Evolutionary conservation across 139 green algal species (phyloP).

Genomic region (Chlorella sp.): DNA sequence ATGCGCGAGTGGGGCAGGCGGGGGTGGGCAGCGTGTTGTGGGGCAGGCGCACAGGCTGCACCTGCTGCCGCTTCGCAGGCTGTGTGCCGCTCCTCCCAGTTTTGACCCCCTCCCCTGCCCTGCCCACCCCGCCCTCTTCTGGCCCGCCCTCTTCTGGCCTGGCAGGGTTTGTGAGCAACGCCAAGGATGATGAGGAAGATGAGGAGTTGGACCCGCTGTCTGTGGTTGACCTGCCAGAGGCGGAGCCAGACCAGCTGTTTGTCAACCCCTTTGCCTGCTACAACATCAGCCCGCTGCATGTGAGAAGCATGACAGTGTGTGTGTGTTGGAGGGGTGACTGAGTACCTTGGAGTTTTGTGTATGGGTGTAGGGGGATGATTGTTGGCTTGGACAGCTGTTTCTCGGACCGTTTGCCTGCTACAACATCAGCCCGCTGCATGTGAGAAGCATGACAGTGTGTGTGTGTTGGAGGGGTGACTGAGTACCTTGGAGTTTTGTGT

Average conservation of each 20-base stretch:
- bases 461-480: not conserved
- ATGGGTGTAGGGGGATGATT: no score
- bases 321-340: not conserved
- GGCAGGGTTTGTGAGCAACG: slow-evolving; percentile 6
- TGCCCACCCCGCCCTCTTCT: not conserved
- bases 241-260: slow-evolving; percentile 51
- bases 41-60: no score
- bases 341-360: not conserved
- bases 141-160: no score
- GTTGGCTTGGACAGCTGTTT: no score
- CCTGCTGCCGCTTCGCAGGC: no score
- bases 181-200: not conserved
- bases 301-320: not conserved
- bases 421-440: slow-evolving; percentile 51
- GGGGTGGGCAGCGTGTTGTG: no score
- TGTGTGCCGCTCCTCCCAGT: no score
- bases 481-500: not conserved
- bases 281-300: slow-evolving; percentile 51
- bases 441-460: not conserved
- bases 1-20: no score
- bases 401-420: slow-evolving; percentile 65
- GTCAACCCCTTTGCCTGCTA: slow-evolving; percentile 66
- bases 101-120: not conserved
- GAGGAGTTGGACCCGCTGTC: slow-evolving; percentile 34
- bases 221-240: slow-evolving; percentile 56